Conservation (phyloP, 2,329 filamentous ascomycete species). For the Cladosporium sp. region DNA sequence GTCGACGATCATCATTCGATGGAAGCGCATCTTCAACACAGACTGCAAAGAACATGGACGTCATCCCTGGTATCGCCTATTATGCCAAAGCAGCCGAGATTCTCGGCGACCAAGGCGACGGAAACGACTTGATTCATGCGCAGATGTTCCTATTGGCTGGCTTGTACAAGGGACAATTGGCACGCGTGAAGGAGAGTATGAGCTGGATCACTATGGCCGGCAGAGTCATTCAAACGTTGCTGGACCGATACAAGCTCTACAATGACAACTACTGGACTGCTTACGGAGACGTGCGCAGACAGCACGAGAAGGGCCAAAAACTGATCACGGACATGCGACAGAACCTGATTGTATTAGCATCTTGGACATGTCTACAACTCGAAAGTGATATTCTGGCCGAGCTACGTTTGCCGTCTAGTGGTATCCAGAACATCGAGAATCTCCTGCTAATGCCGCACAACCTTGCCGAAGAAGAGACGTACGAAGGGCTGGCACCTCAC, state of each 20-base stretch:
- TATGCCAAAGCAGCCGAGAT: conserved; percentile 86
- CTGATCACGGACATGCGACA: conserved; percentile 36
- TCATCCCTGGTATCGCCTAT: conserved; percentile 86
- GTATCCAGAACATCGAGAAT: conserved; percentile 58
- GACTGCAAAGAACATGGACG: conserved; percentile 58
- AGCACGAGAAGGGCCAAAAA: conserved; percentile 30
- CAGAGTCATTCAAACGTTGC: conserved; percentile 66
- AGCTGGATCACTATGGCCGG: conserved; percentile 65
- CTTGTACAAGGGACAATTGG: conserved; percentile 85
- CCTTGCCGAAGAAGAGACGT: conserved; percentile 41
- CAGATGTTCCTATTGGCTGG: conserved; percentile 83
- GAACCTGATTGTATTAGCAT: conserved; percentile 62
- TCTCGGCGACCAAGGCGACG: conserved; percentile 75
- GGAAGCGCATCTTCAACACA: conserved; percentile 22
- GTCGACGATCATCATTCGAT: conserved; percentile 35
- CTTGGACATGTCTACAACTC: conserved; percentile 91
- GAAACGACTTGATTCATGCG: conserved; percentile 77
- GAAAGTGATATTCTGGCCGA: conserved; percentile 95
- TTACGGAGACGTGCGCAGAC: conserved; percentile 39
- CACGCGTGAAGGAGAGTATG: conserved; percentile 82
- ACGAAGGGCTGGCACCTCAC: conserved; percentile 26
- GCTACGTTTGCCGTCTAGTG: conserved; percentile 62
- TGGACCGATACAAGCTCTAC: conserved; percentile 65
- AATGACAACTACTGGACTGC: conserved; percentile 35
- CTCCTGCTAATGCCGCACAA: conserved; percentile 68